A percentile compares a stretch with the other conserved stretches of the same genome.
Conservation (phyloP, 192 early-diverging fungal species). For the Polychytrium aggregatum region DNA sequence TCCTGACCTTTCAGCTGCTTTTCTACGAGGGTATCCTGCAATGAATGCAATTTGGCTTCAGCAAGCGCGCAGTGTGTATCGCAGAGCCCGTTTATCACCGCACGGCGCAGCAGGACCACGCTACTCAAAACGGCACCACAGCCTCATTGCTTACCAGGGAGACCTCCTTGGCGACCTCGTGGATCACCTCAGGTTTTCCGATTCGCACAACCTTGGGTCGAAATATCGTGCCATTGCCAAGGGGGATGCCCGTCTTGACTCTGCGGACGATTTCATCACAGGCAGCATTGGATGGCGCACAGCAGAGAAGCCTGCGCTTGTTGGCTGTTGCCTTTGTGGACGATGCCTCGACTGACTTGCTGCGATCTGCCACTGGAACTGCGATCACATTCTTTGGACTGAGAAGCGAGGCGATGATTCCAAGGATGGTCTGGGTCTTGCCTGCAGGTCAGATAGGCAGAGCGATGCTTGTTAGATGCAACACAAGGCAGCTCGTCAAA, state of each 20-base stretch:
- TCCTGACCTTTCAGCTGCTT: constrained; percentile 1
- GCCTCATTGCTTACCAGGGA: constrained; percentile 45
- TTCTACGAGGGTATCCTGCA: constrained; percentile 15
- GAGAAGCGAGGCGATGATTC: constrained; percentile 67
- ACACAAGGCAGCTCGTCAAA: too few species aligned
- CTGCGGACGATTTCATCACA: constrained; percentile 91
- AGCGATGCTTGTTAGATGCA: too few species aligned
- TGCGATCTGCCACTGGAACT: too few species aligned
- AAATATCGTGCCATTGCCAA: constrained; percentile 40
- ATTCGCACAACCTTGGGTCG: constrained; percentile 71
- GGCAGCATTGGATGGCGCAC: constrained; percentile 93
- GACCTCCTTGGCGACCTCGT: constrained; percentile 59
- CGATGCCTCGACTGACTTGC: too few species aligned
- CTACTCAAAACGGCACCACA: not conserved
- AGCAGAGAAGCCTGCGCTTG: constrained; percentile 66
- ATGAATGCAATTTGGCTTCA: not conserved
- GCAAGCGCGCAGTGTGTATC: too few species aligned
- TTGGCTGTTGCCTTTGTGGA: constrained; percentile 4
- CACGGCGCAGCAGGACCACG: too few species aligned
- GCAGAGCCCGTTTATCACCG: too few species aligned
- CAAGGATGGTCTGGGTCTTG: constrained; percentile 86
- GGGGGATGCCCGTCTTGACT: constrained; percentile 61
- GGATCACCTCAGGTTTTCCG: constrained; percentile 62
- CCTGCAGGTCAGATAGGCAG: too few species aligned
- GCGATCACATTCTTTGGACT: too few species aligned